These are phyloP conservation scores for Melaleuca alternifolia DNA, from an alignment of 345 rosid species.

Conservation along the genomic window DNA sequence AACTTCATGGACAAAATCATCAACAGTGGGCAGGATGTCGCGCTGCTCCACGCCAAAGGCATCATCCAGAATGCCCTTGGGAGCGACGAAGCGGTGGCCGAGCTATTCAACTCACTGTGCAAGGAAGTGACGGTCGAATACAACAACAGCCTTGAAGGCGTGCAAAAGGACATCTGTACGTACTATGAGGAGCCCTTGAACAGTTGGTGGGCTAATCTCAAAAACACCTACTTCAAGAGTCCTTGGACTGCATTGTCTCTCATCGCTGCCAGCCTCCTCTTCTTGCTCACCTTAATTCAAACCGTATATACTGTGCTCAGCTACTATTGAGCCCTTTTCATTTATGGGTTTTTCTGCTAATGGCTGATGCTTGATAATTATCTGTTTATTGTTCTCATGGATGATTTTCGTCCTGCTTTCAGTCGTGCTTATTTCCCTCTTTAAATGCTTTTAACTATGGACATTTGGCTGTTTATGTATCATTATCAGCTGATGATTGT, in stretches of 20 bases:
- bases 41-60: constrained; percentile 24
- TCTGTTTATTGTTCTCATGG: too few relatives aligned
- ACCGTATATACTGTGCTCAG: neutral
- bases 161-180: constrained; percentile 14
- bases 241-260: constrained; percentile 37
- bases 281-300: constrained; percentile 26
- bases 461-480: too few relatives aligned
- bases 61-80: constrained; percentile 33
- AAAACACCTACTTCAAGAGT: constrained; percentile 29
- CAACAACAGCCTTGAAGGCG: neutral
- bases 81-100: constrained; percentile 33
- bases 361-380: neutral
- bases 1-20: constrained; percentile 38
- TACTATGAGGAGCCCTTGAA: constrained; percentile 26
- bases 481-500: too few relatives aligned
- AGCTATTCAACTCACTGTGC: constrained; percentile 27
- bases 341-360: neutral
- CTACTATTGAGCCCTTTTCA: neutral
- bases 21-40: constrained; percentile 28
- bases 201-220: constrained; percentile 29
- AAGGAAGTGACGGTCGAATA: constrained; percentile 21
- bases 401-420: too few relatives aligned
- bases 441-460: too few relatives aligned
- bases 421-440: too few relatives aligned
- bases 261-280: constrained; percentile 22